Evolutionary conservation across 768 basidiomycete genomes (phyloP).

Genomic region (Lanmaoa rubissima): DNA sequence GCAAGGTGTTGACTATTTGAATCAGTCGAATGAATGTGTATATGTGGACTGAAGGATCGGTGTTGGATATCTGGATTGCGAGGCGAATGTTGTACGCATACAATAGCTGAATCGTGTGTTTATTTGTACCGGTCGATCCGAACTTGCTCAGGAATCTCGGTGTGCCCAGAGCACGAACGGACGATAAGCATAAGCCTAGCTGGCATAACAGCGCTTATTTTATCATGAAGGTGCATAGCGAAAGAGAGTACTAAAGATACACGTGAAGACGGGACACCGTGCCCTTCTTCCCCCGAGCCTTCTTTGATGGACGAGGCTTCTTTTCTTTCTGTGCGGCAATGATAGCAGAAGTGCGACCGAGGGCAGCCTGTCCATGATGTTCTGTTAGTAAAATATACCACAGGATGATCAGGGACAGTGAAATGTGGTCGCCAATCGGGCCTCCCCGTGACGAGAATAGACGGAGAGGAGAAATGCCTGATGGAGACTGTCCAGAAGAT

Average conservation of each 20-base stretch:
- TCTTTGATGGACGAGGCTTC: conserved; percentile 65
- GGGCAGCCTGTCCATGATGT: conserved; percentile 51
- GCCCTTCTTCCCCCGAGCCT: conserved; percentile 68
- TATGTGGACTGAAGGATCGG: not conserved
- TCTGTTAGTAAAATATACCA: conserved; percentile 48
- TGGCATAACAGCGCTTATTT: conserved; percentile 14
- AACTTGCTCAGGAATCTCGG: not conserved
- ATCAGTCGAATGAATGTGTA: conserved; percentile 3
- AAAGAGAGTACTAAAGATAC: conserved; percentile 25
- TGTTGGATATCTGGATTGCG: not conserved
- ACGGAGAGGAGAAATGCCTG: conserved; percentile 29
- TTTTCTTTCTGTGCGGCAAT: conserved; percentile 67
- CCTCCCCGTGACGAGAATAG: conserved; percentile 31
- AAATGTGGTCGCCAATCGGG: conserved; percentile 26
- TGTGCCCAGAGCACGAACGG: not conserved
- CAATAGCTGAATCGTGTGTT: conserved; percentile 5
- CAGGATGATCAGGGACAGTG: conserved; percentile 18
- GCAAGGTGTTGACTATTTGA: conserved; percentile 40
- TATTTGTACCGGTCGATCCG: conserved; percentile 19
- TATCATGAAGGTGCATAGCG: conserved; percentile 23
- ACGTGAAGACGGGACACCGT: conserved; percentile 21
- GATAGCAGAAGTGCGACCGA: conserved; percentile 76
- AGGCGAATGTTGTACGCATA: conserved; percentile 4
- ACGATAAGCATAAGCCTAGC: not conserved
- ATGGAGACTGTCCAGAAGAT: conserved; percentile 21